Base-by-base conservation (phyloP, 495 filamentous ascomycete genomes). In the Aspergillus ostianus region DNA sequence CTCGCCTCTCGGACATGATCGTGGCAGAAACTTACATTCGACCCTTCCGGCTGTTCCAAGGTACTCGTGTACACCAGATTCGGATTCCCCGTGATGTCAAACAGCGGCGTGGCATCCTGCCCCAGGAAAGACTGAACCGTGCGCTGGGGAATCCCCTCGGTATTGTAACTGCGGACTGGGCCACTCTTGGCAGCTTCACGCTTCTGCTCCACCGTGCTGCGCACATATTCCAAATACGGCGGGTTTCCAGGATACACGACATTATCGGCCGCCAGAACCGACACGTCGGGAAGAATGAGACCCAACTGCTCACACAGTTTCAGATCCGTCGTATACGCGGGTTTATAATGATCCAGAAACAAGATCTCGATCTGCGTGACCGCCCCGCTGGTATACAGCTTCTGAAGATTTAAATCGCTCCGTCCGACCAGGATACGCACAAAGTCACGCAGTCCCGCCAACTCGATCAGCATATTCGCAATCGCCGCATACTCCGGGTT, bases 271-370 rank as follows among this genome's bases (percentile, higher is more conserved):
- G 80, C 84, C 21, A 90, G 62, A 10, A 92, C 80, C 0, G 85
- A 84, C 19, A 67, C 61, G 13, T 85, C 87, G 0, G 73, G 72
- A 2, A 73, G 75, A 44, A 93, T 76, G 54, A 91, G 66, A 1
- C 81, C 82, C 10, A 90, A 72, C 27, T 85, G 80, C 75, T 92
- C 90, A 59, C 84, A 87, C 1, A 89, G 75, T 75, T 90, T 91
- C 61, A 92, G 67, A 62, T 93, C 90, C 4, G 82, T 73, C 0
- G 77, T 83, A 59, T 92, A 92, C 0, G 83, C 80, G 0, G 86
- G 85, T 65, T 92, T 91, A 66, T 85, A 85, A 63, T 92, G 90
- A 55, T 92, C 90, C 30, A 93, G 73, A 65, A 92, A 91, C 60
- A 90, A 69, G 10, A 92, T 71, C 54, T 89, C 89, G 45, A 92